Conservation (phyloP, 2,329 filamentous ascomycete species). For the Alternaria gansuensis region DNA sequence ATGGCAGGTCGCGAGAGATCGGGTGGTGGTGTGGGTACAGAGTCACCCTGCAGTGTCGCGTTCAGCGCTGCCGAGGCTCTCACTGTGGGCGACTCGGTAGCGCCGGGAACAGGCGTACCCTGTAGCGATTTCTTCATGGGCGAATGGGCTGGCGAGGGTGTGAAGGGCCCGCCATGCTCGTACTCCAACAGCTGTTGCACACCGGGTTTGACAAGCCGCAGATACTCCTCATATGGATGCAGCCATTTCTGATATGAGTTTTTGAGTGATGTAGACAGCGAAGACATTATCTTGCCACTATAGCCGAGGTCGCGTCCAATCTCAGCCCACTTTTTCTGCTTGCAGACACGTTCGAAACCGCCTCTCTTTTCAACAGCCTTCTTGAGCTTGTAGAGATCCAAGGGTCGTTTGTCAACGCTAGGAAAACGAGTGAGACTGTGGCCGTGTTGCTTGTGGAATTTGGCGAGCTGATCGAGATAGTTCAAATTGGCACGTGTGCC, state of each 20-base stretch:
- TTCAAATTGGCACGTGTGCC: constrained; percentile 95
- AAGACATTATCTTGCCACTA: constrained; percentile 99
- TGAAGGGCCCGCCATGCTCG: constrained; percentile 91
- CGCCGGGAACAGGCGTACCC: constrained; percentile 60
- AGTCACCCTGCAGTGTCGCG: constrained; percentile 60
- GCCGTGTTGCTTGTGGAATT: constrained; percentile 97
- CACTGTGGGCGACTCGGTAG: constrained; percentile 73
- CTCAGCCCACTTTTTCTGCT: constrained; percentile 98
- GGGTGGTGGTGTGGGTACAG: constrained; percentile 47
- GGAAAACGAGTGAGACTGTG: constrained; percentile 93
- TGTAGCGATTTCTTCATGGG: constrained; percentile 70
- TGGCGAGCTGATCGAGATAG: constrained; percentile 92
- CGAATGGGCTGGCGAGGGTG: constrained; percentile 76
- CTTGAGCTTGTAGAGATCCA: constrained; percentile 94
- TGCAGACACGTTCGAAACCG: constrained; percentile 96
- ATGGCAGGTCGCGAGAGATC: constrained; percentile 68
- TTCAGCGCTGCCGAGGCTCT: constrained; percentile 66
- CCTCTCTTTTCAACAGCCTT: constrained; percentile 95
- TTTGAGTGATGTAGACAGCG: constrained; percentile 94
- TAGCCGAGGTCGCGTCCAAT: constrained; percentile 96
- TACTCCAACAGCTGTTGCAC: constrained; percentile 96
- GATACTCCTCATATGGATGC: constrained; percentile 94
- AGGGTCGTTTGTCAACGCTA: constrained; percentile 95
- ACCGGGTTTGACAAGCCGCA: constrained; percentile 87
- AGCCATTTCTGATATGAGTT: constrained; percentile 99